Evolutionary conservation across 495 filamentous ascomycete species (phyloP).

Genomic region (Talaromyces thailandensis): DNA sequence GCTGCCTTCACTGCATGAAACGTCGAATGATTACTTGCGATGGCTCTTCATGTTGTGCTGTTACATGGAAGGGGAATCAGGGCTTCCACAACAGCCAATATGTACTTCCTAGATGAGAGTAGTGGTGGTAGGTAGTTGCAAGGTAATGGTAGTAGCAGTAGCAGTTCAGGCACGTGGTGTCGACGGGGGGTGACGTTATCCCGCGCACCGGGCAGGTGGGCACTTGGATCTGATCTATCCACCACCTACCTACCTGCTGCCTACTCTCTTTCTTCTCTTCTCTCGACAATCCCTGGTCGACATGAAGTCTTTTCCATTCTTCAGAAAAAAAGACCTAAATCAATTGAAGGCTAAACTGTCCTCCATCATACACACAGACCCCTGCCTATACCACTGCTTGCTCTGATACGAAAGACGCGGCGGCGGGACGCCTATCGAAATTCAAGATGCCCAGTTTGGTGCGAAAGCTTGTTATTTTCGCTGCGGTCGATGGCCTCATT

Average conservation of each 20-base stretch:
- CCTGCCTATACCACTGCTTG: not conserved
- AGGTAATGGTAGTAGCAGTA: too few species aligned
- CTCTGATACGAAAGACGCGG: not conserved
- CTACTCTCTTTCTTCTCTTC: not conserved
- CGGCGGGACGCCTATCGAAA: not conserved
- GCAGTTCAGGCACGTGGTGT: not conserved
- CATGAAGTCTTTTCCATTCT: not conserved
- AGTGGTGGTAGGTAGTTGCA: not conserved
- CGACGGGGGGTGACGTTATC: not conserved
- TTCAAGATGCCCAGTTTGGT: slow-evolving; percentile 60
- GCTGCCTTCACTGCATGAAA: not conserved
- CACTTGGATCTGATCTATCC: not conserved
- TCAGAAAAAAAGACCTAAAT: not conserved
- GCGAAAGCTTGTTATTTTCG: slow-evolving; percentile 72
- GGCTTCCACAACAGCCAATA: not conserved
- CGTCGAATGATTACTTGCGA: not conserved
- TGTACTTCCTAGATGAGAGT: not conserved
- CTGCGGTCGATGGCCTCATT: slow-evolving; percentile 78
- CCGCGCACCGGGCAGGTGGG: not conserved
- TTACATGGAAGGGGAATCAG: not conserved
- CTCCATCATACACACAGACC: not conserved
- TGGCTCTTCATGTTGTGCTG: not conserved
- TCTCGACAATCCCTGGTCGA: not conserved
- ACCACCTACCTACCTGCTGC: not conserved
- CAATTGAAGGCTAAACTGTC: not conserved